phyloP scores from a whole-genome alignment of 495 filamentous ascomycete genomes.

The Sordaria brevicollis region DNA sequence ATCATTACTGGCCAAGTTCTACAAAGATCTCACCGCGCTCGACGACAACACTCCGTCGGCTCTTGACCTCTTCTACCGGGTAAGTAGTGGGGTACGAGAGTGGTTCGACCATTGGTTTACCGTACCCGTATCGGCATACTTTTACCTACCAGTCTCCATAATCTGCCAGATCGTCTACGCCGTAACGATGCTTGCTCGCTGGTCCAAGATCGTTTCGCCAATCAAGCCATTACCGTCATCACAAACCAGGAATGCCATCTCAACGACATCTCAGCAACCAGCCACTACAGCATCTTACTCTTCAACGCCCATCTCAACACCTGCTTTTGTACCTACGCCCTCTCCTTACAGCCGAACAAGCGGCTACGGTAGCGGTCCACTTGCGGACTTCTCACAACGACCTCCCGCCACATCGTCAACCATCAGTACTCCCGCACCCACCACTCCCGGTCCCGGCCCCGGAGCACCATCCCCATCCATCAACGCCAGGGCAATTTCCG shows the following conservation, averaged over 20 bases:
- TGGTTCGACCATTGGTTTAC: conserved; percentile 34
- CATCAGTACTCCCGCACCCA: background rate
- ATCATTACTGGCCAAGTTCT: conserved; percentile 15
- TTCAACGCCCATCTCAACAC: background rate
- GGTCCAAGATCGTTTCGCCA: background rate
- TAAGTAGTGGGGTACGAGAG: conserved; percentile 19
- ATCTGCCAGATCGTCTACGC: conserved; percentile 31
- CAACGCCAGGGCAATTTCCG: background rate
- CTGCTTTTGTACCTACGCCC: background rate
- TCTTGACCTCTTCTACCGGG: conserved; percentile 13
- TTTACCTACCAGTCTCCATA: conserved; percentile 24
- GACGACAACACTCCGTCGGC: conserved; percentile 16
- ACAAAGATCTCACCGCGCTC: conserved; percentile 22
- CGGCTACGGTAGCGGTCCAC: background rate
- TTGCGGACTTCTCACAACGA: background rate
- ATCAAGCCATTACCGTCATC: background rate
- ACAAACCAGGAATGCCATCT: background rate
- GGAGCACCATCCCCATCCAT: background rate
- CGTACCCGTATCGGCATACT: conserved; percentile 27
- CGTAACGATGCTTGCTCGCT: conserved; percentile 22
- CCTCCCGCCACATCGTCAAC: background rate
- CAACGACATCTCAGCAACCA: background rate
- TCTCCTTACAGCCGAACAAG: background rate
- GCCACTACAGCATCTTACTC: background rate
- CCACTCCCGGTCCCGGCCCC: background rate